Base-by-base conservation (phyloP, 306 rosid species). In the Fagus sylvatica region DNA sequence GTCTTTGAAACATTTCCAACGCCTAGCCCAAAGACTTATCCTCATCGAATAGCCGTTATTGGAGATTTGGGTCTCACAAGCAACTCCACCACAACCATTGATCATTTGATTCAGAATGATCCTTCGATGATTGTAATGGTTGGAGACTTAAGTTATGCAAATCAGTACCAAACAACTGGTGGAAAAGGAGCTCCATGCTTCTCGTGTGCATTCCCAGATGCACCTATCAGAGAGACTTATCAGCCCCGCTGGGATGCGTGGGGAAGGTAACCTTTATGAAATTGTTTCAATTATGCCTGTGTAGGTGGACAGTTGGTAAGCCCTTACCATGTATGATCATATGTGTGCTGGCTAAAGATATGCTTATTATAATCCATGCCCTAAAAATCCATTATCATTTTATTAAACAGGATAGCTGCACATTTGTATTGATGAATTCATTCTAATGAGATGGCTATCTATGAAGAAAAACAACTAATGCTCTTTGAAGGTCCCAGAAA, bases 161-260 rank as follows among this genome's bases (percentile, higher is more conserved):
- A 94, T 68, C 98, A 94, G 77, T 94, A 92, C 78, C 94, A 30
- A 8, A 94, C 97, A 10, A 94, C 94, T 0, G 98, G 98, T 60
- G 97, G 98, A 36, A 92, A 92, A 84, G 97, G 96, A 78, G 97
- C 72, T 79, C n/a, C 93, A 5, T 90, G 98, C 80, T 94, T 64
- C 85, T 84, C 93, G 32, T 88, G 98, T 75, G 82, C 92, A 71
- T 94, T 94, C 85, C 98, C 97, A 1, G 87, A 90, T 80, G 94
- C 94, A 33, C 97, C 98, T 6, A 89, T 90, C 19, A 88, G 98
- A 78, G 98, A 94, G 88, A 84, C 94, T 0, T 92, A 84, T 80
- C 98, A 94, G 78, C 97, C 98, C n/a, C 93, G 97, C 39, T 94
- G 98, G 97, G 98, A 94, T 75, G 98, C 90, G 2, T 92, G 98